These are phyloP conservation scores for Beauveria australis DNA, from an alignment of 2,329 filamentous ascomycete species.

Conservation along the genomic window DNA sequence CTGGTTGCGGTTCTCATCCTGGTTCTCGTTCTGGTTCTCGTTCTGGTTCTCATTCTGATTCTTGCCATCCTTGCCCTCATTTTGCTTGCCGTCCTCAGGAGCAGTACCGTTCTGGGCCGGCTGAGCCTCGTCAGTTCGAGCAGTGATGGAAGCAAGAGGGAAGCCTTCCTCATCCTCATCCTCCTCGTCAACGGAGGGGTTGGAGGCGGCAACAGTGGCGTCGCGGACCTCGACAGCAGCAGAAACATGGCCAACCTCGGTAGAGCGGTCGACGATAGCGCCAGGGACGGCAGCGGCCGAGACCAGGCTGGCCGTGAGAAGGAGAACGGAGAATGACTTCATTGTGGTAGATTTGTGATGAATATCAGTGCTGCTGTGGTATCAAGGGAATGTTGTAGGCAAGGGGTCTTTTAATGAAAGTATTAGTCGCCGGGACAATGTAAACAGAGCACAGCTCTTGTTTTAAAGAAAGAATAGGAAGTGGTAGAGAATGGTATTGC, in stretches of 20 bases:
- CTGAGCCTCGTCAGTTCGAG: not conserved
- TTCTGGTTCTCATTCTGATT: not conserved
- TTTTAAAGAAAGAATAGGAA: slow-evolving; percentile 14
- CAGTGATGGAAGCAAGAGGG: not conserved
- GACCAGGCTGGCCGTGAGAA: slow-evolving; percentile 23
- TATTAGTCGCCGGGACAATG: slow-evolving; percentile 10
- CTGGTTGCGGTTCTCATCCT: not conserved
- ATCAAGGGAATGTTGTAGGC: slow-evolving; percentile 6
- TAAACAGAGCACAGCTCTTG: slow-evolving; percentile 25
- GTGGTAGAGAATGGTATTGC: slow-evolving; percentile 11
- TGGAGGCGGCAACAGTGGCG: not conserved
- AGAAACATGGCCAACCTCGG: slow-evolving; percentile 1
- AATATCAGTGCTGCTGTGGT: slow-evolving; percentile 4
- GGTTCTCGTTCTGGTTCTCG: not conserved
- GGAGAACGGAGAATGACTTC: slow-evolving; percentile 21
- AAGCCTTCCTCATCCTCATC: slow-evolving; percentile 7
- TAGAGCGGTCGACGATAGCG: slow-evolving; percentile 9
- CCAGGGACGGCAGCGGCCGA: slow-evolving; percentile 21
- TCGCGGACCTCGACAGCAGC: slow-evolving; percentile 1
- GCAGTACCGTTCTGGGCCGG: not conserved
- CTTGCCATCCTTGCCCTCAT: not conserved
- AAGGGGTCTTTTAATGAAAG: slow-evolving; percentile 8
- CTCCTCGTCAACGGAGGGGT: not conserved
- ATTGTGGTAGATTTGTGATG: slow-evolving; percentile 13
- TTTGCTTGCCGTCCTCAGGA: not conserved